Evolutionary conservation across 1,139 yeast species (phyloP), one percentile per base, ranked within the genome.

Genomic region (Geotrichum histeridarum): DNA sequence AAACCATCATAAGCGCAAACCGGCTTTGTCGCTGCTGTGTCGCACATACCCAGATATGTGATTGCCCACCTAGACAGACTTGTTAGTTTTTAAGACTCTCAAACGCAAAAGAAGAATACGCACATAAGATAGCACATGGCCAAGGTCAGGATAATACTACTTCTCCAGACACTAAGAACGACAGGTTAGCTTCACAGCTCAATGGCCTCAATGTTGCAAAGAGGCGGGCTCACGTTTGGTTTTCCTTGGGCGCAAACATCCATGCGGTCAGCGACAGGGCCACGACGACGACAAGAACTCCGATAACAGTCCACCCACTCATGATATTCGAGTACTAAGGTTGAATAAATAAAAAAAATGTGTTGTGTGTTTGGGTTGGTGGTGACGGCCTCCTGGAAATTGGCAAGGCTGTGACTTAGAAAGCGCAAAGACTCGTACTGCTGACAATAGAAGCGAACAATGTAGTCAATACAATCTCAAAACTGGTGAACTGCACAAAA

Each of bases 61-160:
- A 88, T 83, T 32, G 96, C 96, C 96, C 96, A 66, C 67, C 65
- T 57, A 50, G 33, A 45, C 37, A 15, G 17, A 43, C 58, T 51
- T 54, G 50, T 56, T 41, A 41, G 8, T 11, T 39, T 18, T 18
- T 17, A 14, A 31, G 38, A 11, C n/a, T 33, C n/a, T 12, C 31
- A 33, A 8, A 14, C 33, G 12, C 39, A 15, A 8, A 14, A 4
- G 30, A 43, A n/a, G 17, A 9, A 42, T 8, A 62, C 66, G 57
- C 55, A 89, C 96, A 90, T 87, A 66, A 90, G 77, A 70, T 80
- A 90, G 76, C 90, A 86, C 96, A 90, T 86, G 22, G 95, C 83
- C 66, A 91, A 71, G 3, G 91, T 81, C 61, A 91, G 77, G 54
- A 85, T 83, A 49, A 90, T 82, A 11, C 96, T 87, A 54, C 95